Conservation (phyloP, 2,329 filamentous ascomycete genomes). For the Fusarium tjaetaba region DNA sequence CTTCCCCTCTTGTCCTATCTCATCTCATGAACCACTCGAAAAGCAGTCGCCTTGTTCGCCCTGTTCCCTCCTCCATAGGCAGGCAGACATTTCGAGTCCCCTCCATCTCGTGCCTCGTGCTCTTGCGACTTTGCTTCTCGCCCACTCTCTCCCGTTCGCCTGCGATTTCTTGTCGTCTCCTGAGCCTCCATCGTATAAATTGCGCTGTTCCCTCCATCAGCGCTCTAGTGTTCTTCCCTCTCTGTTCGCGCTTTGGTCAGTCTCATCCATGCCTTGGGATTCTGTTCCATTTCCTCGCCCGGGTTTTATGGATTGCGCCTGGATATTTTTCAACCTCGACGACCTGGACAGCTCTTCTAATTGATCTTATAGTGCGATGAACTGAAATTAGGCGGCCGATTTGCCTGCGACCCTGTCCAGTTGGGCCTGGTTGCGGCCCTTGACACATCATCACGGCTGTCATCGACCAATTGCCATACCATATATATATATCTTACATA, state of each 20-base stretch:
- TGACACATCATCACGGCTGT: conserved; percentile 37
- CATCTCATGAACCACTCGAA: conserved; percentile 28
- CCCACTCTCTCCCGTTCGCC: conserved; percentile 41
- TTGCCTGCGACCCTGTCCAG: conserved; percentile 47
- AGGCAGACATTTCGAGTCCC: conserved; percentile 29
- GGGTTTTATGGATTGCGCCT: conserved; percentile 23
- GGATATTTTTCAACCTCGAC: conserved; percentile 4
- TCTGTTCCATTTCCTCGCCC: neutral
- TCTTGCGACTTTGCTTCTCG: conserved; percentile 31
- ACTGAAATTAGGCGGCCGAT: conserved; percentile 46
- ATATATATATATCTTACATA: neutral
- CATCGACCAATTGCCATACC: conserved; percentile 19
- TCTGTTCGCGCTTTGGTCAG: conserved; percentile 36
- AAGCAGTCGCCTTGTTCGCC: conserved; percentile 40
- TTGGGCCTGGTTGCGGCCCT: conserved; percentile 48
- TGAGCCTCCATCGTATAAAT: conserved; percentile 34
- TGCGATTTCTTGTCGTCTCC: conserved; percentile 22
- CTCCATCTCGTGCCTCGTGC: conserved; percentile 23
- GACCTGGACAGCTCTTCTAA: conserved; percentile 20
- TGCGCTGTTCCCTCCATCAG: conserved; percentile 1
- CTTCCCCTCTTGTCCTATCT: conserved; percentile 13
- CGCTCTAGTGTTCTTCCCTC: conserved; percentile 1
- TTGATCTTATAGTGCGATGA: conserved; percentile 46
- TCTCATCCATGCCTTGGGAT: conserved; percentile 20
- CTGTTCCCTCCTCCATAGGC: conserved; percentile 27